Conservation (phyloP, 306 rosid species). For the Begonia masoniana region DNA sequence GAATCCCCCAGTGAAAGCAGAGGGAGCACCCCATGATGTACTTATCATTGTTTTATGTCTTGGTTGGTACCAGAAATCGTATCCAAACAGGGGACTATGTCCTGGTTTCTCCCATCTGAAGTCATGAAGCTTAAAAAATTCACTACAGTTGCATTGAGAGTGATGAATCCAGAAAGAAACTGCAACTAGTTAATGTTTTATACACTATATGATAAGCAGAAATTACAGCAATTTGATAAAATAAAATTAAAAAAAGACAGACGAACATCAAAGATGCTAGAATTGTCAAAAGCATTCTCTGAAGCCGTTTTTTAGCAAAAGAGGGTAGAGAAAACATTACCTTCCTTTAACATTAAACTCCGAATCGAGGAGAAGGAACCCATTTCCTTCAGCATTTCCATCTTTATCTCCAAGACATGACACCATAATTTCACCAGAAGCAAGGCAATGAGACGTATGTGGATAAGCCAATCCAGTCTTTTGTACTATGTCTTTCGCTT, state of each 20-base stretch:
- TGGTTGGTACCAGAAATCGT: slow-evolving; percentile 97
- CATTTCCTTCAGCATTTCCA: slow-evolving; percentile 78
- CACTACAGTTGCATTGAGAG: too few relatives aligned
- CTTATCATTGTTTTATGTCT: slow-evolving; percentile 87
- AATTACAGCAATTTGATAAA: too few relatives aligned
- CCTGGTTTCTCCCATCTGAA: slow-evolving; percentile 97
- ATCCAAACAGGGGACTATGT: slow-evolving; percentile 81
- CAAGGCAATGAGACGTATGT: slow-evolving; percentile 95
- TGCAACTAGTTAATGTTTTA: too few relatives aligned
- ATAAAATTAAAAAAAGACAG: too few relatives aligned
- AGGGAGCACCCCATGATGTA: slow-evolving; percentile 96
- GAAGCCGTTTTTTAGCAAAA: neutral
- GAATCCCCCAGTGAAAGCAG: slow-evolving; percentile 75
- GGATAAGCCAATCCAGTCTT: slow-evolving; percentile 93
- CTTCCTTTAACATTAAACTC: slow-evolving; percentile 95
- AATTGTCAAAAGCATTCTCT: neutral
- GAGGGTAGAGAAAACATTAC: slow-evolving; percentile 21
- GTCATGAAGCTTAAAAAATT: neutral
- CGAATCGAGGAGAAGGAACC: slow-evolving; percentile 93
- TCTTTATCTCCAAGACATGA: slow-evolving; percentile 88
- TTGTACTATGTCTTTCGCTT: slow-evolving; percentile 39
- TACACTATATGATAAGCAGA: too few relatives aligned
- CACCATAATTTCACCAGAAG: slow-evolving; percentile 86
- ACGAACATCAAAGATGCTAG: neutral
- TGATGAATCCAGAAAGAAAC: too few relatives aligned